phyloP scores from a whole-genome alignment of 1,284 basidiomycete species.

The Xerocomus minutiporus region DNA sequence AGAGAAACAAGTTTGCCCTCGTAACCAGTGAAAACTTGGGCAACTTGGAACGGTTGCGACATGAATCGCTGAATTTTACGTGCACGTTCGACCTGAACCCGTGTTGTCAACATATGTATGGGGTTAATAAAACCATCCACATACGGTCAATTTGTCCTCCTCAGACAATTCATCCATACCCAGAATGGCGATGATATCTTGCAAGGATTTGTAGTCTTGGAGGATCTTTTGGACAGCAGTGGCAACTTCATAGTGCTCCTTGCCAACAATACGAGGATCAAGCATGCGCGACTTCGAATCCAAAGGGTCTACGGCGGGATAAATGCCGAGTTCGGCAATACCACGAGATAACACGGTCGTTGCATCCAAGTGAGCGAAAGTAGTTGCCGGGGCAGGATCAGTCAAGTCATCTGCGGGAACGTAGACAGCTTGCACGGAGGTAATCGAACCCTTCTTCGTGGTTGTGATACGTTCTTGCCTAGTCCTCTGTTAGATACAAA shows the following conservation, averaged over 20 bases:
- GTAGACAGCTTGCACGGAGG: conserved; percentile 99
- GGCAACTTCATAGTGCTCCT: conserved; percentile 93
- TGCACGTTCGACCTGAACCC: conserved; percentile 73
- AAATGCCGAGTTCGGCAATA: conserved; percentile 99
- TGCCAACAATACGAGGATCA: conserved; percentile 92
- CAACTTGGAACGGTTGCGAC: conserved; percentile 99
- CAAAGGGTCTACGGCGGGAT: conserved; percentile 98
- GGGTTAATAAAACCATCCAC: conserved; percentile 21
- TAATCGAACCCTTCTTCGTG: conserved; percentile 99
- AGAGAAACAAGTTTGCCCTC: conserved; percentile 93
- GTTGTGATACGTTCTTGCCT: conserved; percentile 99
- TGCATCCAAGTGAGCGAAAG: conserved; percentile 99
- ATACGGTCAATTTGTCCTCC: conserved; percentile 97
- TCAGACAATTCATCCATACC: conserved; percentile 99
- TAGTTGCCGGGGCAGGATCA: conserved; percentile 98
- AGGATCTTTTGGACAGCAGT: conserved; percentile 97
- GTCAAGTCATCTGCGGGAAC: conserved; percentile 99
- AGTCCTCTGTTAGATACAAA: conserved; percentile 14
- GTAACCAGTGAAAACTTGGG: conserved; percentile 98
- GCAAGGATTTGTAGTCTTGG: conserved; percentile 99
- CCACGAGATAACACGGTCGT: conserved; percentile 98
- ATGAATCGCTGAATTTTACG: conserved; percentile 96
- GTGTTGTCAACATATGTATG: conserved; percentile 5
- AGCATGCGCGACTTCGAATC: conserved; percentile 99
- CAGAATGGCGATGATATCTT: conserved; percentile 94